These are phyloP conservation scores for Acephala macrosclerotiorum DNA, from an alignment of 2,329 filamentous ascomycete genomes.

Conservation along the genomic window DNA sequence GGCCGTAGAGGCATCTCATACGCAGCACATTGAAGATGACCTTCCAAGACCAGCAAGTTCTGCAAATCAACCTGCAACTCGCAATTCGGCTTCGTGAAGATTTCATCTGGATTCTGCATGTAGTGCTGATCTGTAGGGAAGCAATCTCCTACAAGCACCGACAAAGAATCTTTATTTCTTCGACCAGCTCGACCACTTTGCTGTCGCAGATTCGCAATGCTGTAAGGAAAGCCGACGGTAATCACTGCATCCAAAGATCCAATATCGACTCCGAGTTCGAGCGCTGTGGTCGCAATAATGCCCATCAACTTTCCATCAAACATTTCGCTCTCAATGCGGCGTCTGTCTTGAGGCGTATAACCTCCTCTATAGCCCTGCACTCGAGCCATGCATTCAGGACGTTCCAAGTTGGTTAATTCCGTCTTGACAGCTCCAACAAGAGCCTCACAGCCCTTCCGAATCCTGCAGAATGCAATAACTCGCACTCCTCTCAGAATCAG, in stretches of 20 bases:
- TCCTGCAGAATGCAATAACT: constrained; percentile 90
- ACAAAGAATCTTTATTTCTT: constrained; percentile 91
- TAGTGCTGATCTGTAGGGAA: constrained; percentile 95
- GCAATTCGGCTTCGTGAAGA: constrained; percentile 90
- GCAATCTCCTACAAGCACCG: constrained; percentile 86
- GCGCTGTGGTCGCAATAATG: constrained; percentile 90
- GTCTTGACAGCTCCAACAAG: constrained; percentile 81
- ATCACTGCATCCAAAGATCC: constrained; percentile 93
- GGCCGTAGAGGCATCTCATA: constrained; percentile 93
- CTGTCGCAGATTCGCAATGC: constrained; percentile 91
- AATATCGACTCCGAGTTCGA: constrained; percentile 95
- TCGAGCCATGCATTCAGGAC: constrained; percentile 75
- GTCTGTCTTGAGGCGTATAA: constrained; percentile 89
- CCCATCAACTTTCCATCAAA: constrained; percentile 93
- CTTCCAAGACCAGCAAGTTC: constrained; percentile 90
- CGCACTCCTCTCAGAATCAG: constrained; percentile 87
- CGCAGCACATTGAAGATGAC: constrained; percentile 94
- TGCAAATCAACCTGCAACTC: constrained; percentile 90
- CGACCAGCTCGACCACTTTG: constrained; percentile 93
- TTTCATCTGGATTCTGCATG: constrained; percentile 94
- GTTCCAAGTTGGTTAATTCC: constrained; percentile 76
- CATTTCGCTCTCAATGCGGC: constrained; percentile 93
- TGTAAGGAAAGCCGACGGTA: constrained; percentile 94
- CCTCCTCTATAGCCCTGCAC: constrained; percentile 97
- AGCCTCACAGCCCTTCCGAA: constrained; percentile 88